Evolutionary conservation across 805 yeast genomes (phyloP), one percentile per base, ranked within the genome.

Genomic region (Saturnispora serradocipensis): DNA sequence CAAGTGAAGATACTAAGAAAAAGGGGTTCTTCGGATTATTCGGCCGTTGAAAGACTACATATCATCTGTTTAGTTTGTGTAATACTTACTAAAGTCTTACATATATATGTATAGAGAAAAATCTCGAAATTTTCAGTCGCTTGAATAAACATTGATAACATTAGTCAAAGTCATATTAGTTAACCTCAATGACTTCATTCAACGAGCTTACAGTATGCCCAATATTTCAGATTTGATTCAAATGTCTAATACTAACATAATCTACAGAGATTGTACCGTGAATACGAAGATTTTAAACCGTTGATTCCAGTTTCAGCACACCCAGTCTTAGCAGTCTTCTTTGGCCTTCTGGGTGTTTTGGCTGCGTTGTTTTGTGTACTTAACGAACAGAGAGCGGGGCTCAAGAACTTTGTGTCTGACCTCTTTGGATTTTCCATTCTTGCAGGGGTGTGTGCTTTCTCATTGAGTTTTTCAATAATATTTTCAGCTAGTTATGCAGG

Each of bases 21-120:
- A 75, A 78, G 55, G 88, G 91, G 2, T 80, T 86, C 61, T 82
- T 86, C 63, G 90, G 93, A 5, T 64, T 85, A 22, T 85, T 84
- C 67, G 85, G 89, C 40, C 77, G 82, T 55, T 61, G 53, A 27
- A 20, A 6, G 7, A 10, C 7, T 38, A 16, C 22, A 38, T n/a
- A 16, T 38, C 39, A 35, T 10, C 4, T n/a, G 6, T n/a, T 7
- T 11, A 18, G 11, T 38, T 18, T 10, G 13, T 3, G 25, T 18
- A 11, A 38, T 20, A 18, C 22, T 16, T 38, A 11, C 4, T 22
- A 22, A 22, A 22, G 22, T 22, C 22, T 22, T 22, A 3, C 22
- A 5, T 22, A 22, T 20, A 20, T 22, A 22, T 22, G 22, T 22
- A 16, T 10, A 8, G 20, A 38, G 22, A 16, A 18, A 38, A 38